Conservation (phyloP, 2,329 filamentous ascomycete genomes). For the Ceratocystis albifundus region DNA sequence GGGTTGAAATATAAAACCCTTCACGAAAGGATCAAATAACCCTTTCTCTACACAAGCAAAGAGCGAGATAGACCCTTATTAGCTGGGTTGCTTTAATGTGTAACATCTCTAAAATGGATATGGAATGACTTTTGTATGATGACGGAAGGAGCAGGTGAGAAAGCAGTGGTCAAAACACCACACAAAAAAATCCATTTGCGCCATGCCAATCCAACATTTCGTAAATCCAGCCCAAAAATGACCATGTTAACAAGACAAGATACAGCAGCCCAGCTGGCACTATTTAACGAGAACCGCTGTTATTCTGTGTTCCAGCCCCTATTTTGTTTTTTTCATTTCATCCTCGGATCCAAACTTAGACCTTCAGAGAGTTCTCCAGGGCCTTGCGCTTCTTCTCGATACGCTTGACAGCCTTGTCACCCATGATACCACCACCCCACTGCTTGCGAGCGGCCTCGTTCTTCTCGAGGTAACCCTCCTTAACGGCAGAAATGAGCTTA, state of each 20-base stretch:
- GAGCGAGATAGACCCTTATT: no score
- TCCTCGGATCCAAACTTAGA: conserved; percentile 46
- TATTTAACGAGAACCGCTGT: conserved; percentile 19
- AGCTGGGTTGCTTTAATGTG: no score
- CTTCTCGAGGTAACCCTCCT: conserved; percentile 96
- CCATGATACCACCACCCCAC: conserved; percentile 99
- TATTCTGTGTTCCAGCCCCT: conserved; percentile 20
- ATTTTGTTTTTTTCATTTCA: conserved; percentile 21
- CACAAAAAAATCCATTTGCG: conserved; percentile 22
- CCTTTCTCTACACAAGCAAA: no score
- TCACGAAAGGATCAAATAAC: no score
- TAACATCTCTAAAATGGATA: no score
- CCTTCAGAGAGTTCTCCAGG: conserved; percentile 89
- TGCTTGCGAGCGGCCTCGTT: conserved; percentile 81
- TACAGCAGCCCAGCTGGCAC: conserved; percentile 14
- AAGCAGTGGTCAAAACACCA: conserved; percentile 12
- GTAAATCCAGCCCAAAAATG: conserved; percentile 15
- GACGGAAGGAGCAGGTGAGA: not conserved
- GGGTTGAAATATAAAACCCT: no score
- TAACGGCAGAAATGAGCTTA: conserved; percentile 91
- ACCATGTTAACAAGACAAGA: conserved; percentile 21
- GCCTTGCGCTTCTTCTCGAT: conserved; percentile 86
- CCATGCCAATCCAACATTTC: conserved; percentile 17
- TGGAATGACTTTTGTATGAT: conserved; percentile 2
- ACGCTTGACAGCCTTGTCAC: conserved; percentile 75